These are phyloP conservation scores for Helicosporidium sp. DNA, from an alignment of 139 green algal species.

Conservation along the genomic window DNA sequence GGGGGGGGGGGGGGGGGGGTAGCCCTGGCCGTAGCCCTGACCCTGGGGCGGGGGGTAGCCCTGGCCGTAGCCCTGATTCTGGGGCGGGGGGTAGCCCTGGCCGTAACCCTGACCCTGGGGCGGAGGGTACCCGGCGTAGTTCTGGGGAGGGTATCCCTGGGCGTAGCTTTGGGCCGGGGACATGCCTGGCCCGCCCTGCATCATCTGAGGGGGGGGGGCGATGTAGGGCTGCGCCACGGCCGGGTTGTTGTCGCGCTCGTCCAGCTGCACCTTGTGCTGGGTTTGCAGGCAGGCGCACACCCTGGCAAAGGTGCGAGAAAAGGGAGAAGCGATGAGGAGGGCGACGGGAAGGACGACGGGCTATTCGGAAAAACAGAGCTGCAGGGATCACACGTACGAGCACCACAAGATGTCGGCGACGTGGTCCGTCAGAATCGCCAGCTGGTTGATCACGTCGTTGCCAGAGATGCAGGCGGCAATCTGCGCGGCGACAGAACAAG, in stretches of 20 bases:
- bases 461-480: constrained; percentile 57
- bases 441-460: constrained; percentile 32
- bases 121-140: constrained; percentile 2
- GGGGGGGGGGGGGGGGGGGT: too few species aligned
- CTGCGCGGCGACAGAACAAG: too few species aligned
- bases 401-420: constrained; percentile 65
- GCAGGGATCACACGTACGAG: constrained; percentile 27
- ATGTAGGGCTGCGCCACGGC: constrained; percentile 13
- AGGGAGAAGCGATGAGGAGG: background rate
- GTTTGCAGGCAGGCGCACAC: constrained; percentile 78
- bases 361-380: background rate
- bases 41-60: constrained; percentile 6
- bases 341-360: background rate
- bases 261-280: constrained; percentile 69
- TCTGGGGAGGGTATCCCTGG: background rate
- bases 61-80: background rate
- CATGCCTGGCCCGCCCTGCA: constrained; percentile 2
- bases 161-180: constrained; percentile 3
- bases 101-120: background rate
- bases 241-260: constrained; percentile 41
- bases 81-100: background rate
- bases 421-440: constrained; percentile 45
- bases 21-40: constrained; percentile 2
- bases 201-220: constrained; percentile 13
- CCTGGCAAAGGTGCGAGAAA: constrained; percentile 12